phyloP scores from a whole-genome alignment of 257 asterid genomes.

The Jaltomata sinuosa region DNA sequence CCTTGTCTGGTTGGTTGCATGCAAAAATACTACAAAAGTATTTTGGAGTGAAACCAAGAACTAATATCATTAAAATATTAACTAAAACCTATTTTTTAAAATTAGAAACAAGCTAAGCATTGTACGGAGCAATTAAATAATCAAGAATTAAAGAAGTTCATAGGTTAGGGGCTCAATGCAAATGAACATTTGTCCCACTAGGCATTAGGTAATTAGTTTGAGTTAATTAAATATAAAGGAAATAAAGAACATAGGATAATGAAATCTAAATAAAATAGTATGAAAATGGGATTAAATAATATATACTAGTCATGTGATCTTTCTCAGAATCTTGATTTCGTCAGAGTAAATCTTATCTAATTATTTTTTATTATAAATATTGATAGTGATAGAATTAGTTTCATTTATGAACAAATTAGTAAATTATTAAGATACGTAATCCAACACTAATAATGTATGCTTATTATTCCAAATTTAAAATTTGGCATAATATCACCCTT shows the following conservation, averaged over 20 bases:
- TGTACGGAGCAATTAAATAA: background rate
- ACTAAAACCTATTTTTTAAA: too few relatives aligned
- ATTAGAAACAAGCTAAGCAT: background rate
- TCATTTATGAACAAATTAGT: background rate
- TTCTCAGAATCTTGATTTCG: conserved; percentile 27
- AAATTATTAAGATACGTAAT: background rate
- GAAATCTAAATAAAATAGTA: background rate
- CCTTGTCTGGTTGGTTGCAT: background rate
- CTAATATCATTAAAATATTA: too few relatives aligned
- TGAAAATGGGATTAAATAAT: background rate
- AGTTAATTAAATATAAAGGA: background rate
- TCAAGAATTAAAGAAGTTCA: background rate
- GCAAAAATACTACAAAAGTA: background rate
- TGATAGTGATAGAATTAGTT: background rate
- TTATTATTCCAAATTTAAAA: background rate
- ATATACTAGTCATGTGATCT: conserved; percentile 22
- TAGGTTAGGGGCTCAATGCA: conserved; percentile 50
- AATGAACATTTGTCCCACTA: conserved; percentile 38
- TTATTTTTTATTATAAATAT: background rate
- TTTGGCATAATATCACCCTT: background rate
- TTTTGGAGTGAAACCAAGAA: too few relatives aligned
- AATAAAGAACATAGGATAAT: background rate
- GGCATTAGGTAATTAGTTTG: background rate
- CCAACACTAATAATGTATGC: background rate
- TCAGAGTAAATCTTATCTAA: conserved; percentile 10